Evolutionary conservation across 2,329 filamentous ascomycete species (phyloP).

Genomic region (Huntiella moniliformis): DNA sequence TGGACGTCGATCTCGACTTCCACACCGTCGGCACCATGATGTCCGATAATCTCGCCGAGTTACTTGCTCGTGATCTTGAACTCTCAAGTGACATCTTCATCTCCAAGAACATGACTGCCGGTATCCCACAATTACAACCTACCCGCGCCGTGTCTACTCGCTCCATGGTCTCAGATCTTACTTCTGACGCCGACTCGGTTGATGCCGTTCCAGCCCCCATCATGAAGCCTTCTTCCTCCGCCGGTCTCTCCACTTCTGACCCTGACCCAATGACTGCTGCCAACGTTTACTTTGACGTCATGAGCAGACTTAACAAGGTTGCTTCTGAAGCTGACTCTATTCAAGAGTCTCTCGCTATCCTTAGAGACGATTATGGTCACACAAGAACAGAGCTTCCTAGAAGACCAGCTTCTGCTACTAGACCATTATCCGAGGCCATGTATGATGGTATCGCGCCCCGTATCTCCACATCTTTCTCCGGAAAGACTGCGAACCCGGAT

Average conservation of each 20-base stretch:
- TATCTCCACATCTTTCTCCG: too few species aligned
- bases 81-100: conserved; percentile 28
- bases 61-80: conserved; percentile 36
- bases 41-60: conserved; percentile 33
- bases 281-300: conserved; percentile 6
- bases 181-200: conserved; percentile 3
- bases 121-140: conserved; percentile 20
- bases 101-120: conserved; percentile 33
- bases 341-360: conserved; percentile 8
- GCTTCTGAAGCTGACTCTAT: conserved; percentile 7
- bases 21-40: conserved; percentile 15
- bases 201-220: conserved; percentile 3
- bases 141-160: neutral
- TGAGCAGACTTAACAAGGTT: conserved; percentile 5
- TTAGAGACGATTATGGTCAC: neutral
- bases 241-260: neutral
- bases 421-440: too few species aligned
- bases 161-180: neutral
- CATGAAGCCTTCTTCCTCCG: neutral
- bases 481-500: too few species aligned
- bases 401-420: too few species aligned
- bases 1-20: conserved; percentile 2
- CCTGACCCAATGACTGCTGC: too few species aligned
- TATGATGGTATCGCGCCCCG: too few species aligned
- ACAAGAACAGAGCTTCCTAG: neutral